A percentile compares a stretch with the other conserved stretches of the same genome.
These are phyloP conservation scores for grape (Vitis vinifera) DNA, from an alignment of 164 flowering plant genomes.

Conservation along the genomic window DNA sequence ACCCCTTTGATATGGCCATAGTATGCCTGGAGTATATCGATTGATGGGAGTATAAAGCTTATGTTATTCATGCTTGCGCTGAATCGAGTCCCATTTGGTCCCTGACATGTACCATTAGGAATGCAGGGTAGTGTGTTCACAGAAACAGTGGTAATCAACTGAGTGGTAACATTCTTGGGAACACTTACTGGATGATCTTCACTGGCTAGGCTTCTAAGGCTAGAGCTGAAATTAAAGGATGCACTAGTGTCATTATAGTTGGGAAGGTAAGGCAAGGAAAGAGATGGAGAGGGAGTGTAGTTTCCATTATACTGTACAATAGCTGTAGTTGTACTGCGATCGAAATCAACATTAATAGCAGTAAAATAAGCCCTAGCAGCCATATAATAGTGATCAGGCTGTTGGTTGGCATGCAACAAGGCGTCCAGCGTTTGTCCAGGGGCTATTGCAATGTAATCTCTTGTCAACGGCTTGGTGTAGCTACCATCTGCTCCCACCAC, in stretches of 20 bases:
- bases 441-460: constrained; percentile 20
- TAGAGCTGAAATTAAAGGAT: neutral
- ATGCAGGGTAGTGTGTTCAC: constrained; percentile 31
- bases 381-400: constrained; percentile 24
- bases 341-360: neutral
- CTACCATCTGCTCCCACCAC: constrained; percentile 32
- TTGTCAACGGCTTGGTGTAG: constrained; percentile 32
- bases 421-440: constrained; percentile 44
- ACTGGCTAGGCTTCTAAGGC: constrained; percentile 15
- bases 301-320: constrained; percentile 23
- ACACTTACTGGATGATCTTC: constrained; percentile 13
- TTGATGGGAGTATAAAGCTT: constrained; percentile 35
- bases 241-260: constrained; percentile 19
- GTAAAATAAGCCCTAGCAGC: constrained; percentile 25
- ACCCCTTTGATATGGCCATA: constrained; percentile 35
- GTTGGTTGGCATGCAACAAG: constrained; percentile 21
- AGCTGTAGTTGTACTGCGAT: constrained; percentile 37
- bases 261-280: constrained; percentile 28
- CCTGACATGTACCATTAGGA: constrained; percentile 21
- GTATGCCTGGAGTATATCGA: constrained; percentile 49
- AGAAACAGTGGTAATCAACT: constrained; percentile 15
- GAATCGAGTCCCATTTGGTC: constrained; percentile 38
- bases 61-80: constrained; percentile 58
- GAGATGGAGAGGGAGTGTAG: constrained; percentile 5
- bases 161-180: constrained; percentile 7